phyloP scores from a whole-genome alignment of 2,329 filamentous ascomycete species.

The Penicillium sp. region DNA sequence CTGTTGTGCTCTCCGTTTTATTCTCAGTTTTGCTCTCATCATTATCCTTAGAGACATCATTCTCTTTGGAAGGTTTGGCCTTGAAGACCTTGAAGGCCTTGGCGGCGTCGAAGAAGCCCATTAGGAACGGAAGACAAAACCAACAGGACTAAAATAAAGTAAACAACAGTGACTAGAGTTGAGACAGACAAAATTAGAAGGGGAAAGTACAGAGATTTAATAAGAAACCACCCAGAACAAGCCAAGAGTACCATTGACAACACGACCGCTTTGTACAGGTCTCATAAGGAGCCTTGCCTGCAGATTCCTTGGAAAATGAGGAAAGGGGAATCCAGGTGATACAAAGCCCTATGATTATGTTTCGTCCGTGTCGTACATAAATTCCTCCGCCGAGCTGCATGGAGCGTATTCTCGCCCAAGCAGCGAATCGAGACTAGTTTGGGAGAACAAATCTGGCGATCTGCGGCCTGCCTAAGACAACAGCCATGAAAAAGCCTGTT shows the following conservation, averaged over 20 bases:
- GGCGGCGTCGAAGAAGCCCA: conserved; percentile 2
- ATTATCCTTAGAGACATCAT: neutral
- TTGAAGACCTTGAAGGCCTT: neutral
- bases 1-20: neutral
- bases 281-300: conserved; percentile 24
- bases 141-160: neutral
- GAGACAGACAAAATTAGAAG: neutral
- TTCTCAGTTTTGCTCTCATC: neutral
- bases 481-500: neutral
- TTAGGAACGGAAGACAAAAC: neutral
- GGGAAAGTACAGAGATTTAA: neutral
- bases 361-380: conserved; percentile 7
- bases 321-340: conserved; percentile 7
- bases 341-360: neutral
- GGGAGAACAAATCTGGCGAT: neutral
- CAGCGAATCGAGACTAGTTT: neutral
- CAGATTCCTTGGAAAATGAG: conserved; percentile 7
- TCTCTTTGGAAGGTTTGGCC: conserved; percentile 11
- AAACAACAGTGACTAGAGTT: neutral
- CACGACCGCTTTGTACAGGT: conserved; percentile 22
- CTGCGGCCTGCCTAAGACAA: neutral
- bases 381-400: conserved; percentile 1
- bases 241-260: conserved; percentile 19
- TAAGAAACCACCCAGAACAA: conserved; percentile 1
- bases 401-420: neutral